Evolutionary conservation across 805 yeast species (phyloP).

Genomic region (Candida ascalaphidarum): DNA sequence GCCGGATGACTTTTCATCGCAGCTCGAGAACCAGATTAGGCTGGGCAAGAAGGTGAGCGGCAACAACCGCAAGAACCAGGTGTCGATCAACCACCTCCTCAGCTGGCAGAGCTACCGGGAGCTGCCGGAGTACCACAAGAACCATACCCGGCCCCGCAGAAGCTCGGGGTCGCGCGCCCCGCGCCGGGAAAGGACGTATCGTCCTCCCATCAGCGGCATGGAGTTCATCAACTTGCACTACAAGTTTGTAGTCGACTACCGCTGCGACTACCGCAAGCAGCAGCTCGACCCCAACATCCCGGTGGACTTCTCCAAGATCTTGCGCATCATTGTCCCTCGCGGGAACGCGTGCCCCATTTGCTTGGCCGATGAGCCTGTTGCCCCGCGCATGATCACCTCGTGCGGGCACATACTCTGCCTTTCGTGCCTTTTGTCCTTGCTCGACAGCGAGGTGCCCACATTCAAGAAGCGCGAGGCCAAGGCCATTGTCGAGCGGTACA

Average conservation of each 20-base stretch:
- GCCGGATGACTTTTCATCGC: no score
- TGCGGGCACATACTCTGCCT: constrained; percentile 93
- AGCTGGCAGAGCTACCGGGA: constrained; percentile 42
- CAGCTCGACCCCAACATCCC: constrained; percentile 69
- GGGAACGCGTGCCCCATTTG: constrained; percentile 90
- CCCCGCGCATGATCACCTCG: constrained; percentile 83
- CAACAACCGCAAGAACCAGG: constrained; percentile 32
- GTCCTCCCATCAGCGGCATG: constrained; percentile 50
- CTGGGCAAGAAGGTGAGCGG: no score
- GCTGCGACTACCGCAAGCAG: constrained; percentile 49
- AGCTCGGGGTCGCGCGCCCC: constrained; percentile 1
- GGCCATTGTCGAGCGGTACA: constrained; percentile 37
- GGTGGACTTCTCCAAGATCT: constrained; percentile 49
- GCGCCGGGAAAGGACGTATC: constrained; percentile 2
- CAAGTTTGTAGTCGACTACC: constrained; percentile 68
- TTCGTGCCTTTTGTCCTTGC: constrained; percentile 67
- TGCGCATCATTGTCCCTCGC: constrained; percentile 67
- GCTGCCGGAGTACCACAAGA: constrained; percentile 24
- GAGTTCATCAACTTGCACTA: constrained; percentile 76
- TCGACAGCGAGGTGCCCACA: constrained; percentile 44
- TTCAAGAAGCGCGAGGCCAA: constrained; percentile 25
- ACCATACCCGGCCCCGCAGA: constrained; percentile 6
- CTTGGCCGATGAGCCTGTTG: constrained; percentile 70
- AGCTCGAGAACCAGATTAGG: no score
- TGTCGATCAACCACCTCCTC: constrained; percentile 57